Evolutionary conservation across 495 filamentous ascomycete species (phyloP).

Genomic region (Penicillium fimorum): DNA sequence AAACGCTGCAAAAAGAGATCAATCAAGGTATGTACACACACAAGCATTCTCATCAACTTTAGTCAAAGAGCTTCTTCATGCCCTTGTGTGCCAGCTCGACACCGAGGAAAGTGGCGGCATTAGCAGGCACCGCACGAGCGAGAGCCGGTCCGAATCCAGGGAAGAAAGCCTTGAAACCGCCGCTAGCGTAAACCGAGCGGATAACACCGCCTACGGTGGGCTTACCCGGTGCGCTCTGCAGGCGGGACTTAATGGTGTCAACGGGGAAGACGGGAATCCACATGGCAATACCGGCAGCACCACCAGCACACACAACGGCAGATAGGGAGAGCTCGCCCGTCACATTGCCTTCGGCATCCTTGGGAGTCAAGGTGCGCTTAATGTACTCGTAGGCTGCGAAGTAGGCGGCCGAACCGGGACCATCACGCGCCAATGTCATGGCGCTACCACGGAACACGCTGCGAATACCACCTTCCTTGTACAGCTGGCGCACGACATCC

Average conservation of each 20-base stretch:
- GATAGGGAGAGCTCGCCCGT: slow-evolving; percentile 68
- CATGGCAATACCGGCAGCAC: slow-evolving; percentile 93
- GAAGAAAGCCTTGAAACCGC: slow-evolving; percentile 93
- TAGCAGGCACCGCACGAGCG: slow-evolving; percentile 90
- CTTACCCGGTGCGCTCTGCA: slow-evolving; percentile 89
- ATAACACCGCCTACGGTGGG: slow-evolving; percentile 81
- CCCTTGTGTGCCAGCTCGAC: slow-evolving; percentile 80
- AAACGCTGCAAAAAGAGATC: slow-evolving; percentile 20
- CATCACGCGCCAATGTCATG: slow-evolving; percentile 91
- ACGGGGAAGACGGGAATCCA: slow-evolving; percentile 99
- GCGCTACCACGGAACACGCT: slow-evolving; percentile 87
- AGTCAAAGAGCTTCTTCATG: slow-evolving; percentile 70
- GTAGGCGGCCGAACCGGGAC: slow-evolving; percentile 89
- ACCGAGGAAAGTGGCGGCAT: slow-evolving; percentile 75
- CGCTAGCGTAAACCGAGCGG: slow-evolving; percentile 69
- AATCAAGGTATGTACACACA: slow-evolving; percentile 19
- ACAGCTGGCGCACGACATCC: slow-evolving; percentile 94
- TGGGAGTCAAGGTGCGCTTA: slow-evolving; percentile 83
- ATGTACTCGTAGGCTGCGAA: slow-evolving; percentile 97
- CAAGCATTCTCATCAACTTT: slow-evolving; percentile 6
- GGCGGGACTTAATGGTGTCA: slow-evolving; percentile 89
- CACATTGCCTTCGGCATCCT: slow-evolving; percentile 71
- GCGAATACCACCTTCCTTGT: slow-evolving; percentile 83
- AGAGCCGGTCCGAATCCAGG: slow-evolving; percentile 92
- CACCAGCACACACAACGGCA: slow-evolving; percentile 85